Base-by-base conservation (phyloP, 345 rosid genomes). In the Cardamine resedifolia region DNA sequence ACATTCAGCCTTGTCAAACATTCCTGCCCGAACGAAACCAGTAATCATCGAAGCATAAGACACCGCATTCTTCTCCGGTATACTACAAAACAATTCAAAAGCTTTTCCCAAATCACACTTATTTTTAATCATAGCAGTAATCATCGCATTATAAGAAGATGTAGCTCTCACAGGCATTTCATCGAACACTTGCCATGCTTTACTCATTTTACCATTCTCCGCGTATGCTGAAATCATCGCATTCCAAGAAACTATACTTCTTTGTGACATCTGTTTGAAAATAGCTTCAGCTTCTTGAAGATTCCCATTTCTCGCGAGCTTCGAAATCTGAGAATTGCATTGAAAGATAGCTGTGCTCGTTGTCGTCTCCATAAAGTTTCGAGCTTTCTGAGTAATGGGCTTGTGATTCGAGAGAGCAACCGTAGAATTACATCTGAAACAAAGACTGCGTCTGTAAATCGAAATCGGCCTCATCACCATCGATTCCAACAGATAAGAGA, bases 41-140 rank as follows among this genome's bases (percentile, higher is more conserved):
- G 93, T 85, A 73, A 89, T 81, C 96, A 89, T 91, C 5, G 93
- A 66, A 0, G 86, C 90, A 21, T 81, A 89, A 58, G 93, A 85
- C 49, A 87, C 93, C 1, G 74, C 81, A 67, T 86, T 84, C 72
- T 77, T 81, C 66, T 76, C 80, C 10, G 81, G 81, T 70, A 89
- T 84, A 58, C 5, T 10, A 14, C 71, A 31, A 64, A 91, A 91
- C 73, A 91, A 56, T 8, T 68, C 63, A 71, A 53, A 79, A 15
- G 87, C 84, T 65, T 77, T 81, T 1, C 79, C 72, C 44, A 86
- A 60, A 71, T 73, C 72, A 56, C 82, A 79, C 41, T 62, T 72
- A 61, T 81, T 87, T 58, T 77, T 85, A 51, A 85, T 34, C 57
- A 79, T 83, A 58, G 91, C 93, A 1, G 93, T 85, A 45, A 91